These are phyloP conservation scores for Bruguiera hainesii DNA, from an alignment of 441 rosid species.

Conservation along the genomic window DNA sequence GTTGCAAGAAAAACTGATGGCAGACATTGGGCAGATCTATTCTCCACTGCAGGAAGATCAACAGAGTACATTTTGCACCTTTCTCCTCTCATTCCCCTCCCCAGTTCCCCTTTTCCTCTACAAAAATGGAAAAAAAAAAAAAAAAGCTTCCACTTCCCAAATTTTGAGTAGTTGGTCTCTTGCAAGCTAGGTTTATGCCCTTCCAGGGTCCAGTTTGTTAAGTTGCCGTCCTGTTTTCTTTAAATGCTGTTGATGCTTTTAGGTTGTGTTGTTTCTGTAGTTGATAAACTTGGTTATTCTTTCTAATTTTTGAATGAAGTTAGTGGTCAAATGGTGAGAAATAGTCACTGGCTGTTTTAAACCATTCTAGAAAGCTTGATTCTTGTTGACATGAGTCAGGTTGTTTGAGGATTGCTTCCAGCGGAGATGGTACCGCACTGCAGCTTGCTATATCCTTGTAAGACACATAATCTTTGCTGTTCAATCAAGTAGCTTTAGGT, in stretches of 20 bases:
- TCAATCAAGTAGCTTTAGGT: not conserved
- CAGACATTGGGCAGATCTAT: constrained; percentile 97
- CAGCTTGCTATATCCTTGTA: constrained; percentile 98
- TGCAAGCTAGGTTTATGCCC: not conserved
- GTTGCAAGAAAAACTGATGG: constrained; percentile 99
- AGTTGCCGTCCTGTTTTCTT: not conserved
- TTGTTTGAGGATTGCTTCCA: constrained; percentile 99
- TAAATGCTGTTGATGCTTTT: not conserved
- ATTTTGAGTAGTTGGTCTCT: not conserved
- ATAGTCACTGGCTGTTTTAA: no score
- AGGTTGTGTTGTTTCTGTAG: no score
- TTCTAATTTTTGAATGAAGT: no score
- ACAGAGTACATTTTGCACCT: constrained; percentile 61
- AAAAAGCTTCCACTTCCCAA: not conserved
- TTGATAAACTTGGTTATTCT: no score
- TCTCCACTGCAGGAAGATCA: constrained; percentile 97
- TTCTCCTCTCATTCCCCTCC: no score
- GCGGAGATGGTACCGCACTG: constrained; percentile 96
- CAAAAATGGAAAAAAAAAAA: no score
- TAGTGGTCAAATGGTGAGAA: no score
- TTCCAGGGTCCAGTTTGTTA: not conserved
- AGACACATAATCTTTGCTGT: constrained; percentile 32
- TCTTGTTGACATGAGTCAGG: constrained; percentile 40
- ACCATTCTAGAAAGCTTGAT: no score
- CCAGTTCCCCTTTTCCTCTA: no score